Base-by-base conservation (phyloP, 192 early-diverging fungal species). In the Pilaira anomala region DNA sequence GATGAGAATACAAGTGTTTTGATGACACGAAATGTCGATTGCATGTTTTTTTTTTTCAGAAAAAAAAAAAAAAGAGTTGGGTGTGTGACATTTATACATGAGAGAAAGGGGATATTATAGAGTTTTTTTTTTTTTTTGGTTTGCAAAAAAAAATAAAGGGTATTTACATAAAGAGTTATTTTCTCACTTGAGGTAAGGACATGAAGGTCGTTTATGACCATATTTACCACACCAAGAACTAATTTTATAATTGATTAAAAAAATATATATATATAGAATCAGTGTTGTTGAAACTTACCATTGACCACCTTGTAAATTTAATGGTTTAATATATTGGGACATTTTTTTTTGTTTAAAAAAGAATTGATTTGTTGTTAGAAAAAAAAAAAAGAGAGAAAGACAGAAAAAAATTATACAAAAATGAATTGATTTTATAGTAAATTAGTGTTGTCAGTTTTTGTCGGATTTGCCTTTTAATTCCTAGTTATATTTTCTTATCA, bases 201-300 rank as follows among this genome's bases (percentile, higher is more conserved):
- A 65, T 2, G 3, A 19, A 24, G 18, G 11, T n/a, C 63, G 33
- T 26, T 55, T 65, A 36, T 65, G 63, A 11, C 63, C 63, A 55
- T 65, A 65, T 45, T 65, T 65, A 29, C 63, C 63, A 46, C 63
- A 65, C 63, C 63, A 65, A 18, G 40, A 29, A 46, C 63, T 65
- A 51, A 25, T n/a, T n/a, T n/a, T n/a, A n/a, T n/a, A n/a, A 29
- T 26, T n/a, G 60, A 48, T 44, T 14, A 53, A 30, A 53, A 30
- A 52, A 19, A 40, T 9, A 28, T 45, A 14, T 21, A n/a, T 45
- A 21, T 14, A 12, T n/a, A n/a, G n/a, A n/a, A n/a, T n/a, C n/a
- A n/a, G n/a, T n/a, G n/a, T n/a, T n/a, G n/a, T n/a, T n/a, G n/a
- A 42, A 44, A 29, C 52, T 65, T 45, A 65, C 63, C 63, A 65